These are phyloP conservation scores for Saccharomycopsis vini DNA, from an alignment of 805 yeast species.

Conservation along the genomic window DNA sequence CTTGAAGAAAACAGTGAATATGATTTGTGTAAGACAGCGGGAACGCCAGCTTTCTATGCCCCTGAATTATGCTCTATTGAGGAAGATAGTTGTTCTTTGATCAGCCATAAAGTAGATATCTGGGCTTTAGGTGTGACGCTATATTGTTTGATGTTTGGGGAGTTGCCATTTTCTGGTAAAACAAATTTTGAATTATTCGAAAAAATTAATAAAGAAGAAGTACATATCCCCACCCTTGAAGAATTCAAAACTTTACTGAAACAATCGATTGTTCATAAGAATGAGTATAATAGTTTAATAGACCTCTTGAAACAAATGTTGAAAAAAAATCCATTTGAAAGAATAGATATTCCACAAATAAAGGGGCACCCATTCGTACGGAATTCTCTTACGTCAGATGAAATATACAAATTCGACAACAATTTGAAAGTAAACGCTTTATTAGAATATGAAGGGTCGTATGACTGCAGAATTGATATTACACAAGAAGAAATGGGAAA, in stretches of 20 bases:
- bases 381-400: conserved; percentile 30
- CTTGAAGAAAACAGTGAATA: conserved; percentile 47
- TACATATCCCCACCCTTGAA: conserved; percentile 56
- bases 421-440: conserved; percentile 14
- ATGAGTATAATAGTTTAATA: conserved; percentile 35
- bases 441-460: background rate
- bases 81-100: conserved; percentile 26
- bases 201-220: conserved; percentile 56
- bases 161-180: conserved; percentile 80
- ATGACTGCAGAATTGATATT: conserved; percentile 40
- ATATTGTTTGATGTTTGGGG: conserved; percentile 80
- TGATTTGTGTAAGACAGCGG: conserved; percentile 92
- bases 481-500: conserved; percentile 60
- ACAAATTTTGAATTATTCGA: conserved; percentile 80
- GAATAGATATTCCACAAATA: conserved; percentile 65
- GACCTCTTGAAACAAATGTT: conserved; percentile 57
- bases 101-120: conserved; percentile 82
- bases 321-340: conserved; percentile 55
- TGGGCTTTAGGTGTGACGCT: conserved; percentile 96
- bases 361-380: conserved; percentile 67
- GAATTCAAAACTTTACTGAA: conserved; percentile 21
- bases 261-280: conserved; percentile 28
- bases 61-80: conserved; percentile 80
- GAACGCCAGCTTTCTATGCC: conserved; percentile 95
- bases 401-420: conserved; percentile 21